Evolutionary conservation across 345 rosid genomes (phyloP).

Genomic region (Conringia planisiliqua): DNA sequence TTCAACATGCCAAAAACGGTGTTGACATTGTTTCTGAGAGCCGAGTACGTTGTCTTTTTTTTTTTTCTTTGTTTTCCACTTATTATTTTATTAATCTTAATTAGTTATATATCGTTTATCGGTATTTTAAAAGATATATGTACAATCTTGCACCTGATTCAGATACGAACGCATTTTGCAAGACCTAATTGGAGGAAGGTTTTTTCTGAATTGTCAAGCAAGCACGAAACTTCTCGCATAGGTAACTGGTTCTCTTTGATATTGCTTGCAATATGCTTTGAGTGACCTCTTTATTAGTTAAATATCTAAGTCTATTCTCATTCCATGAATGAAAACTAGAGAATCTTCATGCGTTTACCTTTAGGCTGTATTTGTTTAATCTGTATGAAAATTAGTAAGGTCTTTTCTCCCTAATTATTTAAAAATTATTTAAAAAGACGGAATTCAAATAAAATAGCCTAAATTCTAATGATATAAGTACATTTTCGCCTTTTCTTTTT

Average conservation of each 20-base stretch:
- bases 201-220: constrained; percentile 51
- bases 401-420: neutral
- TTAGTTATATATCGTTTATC: neutral
- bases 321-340: neutral
- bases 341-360: neutral
- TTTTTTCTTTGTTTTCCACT: neutral
- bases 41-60: constrained; percentile 45
- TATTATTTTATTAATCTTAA: neutral
- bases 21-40: constrained; percentile 88
- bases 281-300: neutral
- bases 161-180: constrained; percentile 94
- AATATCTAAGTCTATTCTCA: neutral
- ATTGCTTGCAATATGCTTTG: neutral
- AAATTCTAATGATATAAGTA: too few relatives aligned
- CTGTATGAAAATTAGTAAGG: neutral
- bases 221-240: constrained; percentile 60
- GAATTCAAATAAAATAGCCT: neutral
- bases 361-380: neutral
- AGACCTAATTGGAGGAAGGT: constrained; percentile 97
- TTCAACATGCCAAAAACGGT: constrained; percentile 94
- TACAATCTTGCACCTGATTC: constrained; percentile 5
- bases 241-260: constrained; percentile 36
- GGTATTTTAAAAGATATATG: neutral
- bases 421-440: too few relatives aligned
- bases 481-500: neutral